Base-by-base conservation (phyloP, 2,329 filamentous ascomycete species). In the Teratosphaeria destructans region DNA sequence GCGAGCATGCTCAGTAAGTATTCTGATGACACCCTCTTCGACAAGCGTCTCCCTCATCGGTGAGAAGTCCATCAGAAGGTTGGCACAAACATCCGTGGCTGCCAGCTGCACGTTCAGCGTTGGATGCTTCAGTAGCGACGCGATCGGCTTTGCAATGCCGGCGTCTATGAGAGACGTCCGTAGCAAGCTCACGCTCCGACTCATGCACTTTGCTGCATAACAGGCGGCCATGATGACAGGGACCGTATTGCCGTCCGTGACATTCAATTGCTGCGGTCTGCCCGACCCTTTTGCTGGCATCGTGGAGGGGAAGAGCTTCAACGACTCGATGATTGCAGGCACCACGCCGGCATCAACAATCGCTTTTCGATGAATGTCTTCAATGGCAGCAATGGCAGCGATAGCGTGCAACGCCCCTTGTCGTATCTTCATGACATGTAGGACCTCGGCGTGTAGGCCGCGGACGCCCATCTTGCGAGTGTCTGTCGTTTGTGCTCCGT, bases 101-200 rank as follows among this genome's bases (percentile, higher is more conserved):
- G 91, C 90, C 70, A 94, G 86, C 70, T 92, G 88, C 4, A 97
- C 86, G 57, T 93, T 85, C 35, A 90, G 76, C 65, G 94, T 84
- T 6, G 81, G 80, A 72, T 94, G 88, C 60, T 81, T 84, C 64
- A 97, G 79, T 54, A 96, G 83, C 34, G 80, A 79, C 65, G 92
- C 87, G 7, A 96, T 77, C 3, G 92, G 92, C 65, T 85, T 81
- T 1, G 88, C 87, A 56, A 96, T 86, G 5, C 86, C 88, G 61
- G 90, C 85, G 73, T 99, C 94, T 60, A 96, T 89, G 54, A 99
- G 77, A 56, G 87, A 88, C 3, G 94, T 97, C 56, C 94, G 81
- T 19, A 97, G 76, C 52, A 93, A 86, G 70, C 84, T 89, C 26
- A 96, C 87, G 1, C 91, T 96, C 52, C 94, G 84, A 2, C 90